Percentiles rank a stretch among this genome's conserved stretches.
These are phyloP conservation scores for Daldinia eschscholtzii DNA, from an alignment of 2,329 filamentous ascomycete genomes.

Conservation along the genomic window DNA sequence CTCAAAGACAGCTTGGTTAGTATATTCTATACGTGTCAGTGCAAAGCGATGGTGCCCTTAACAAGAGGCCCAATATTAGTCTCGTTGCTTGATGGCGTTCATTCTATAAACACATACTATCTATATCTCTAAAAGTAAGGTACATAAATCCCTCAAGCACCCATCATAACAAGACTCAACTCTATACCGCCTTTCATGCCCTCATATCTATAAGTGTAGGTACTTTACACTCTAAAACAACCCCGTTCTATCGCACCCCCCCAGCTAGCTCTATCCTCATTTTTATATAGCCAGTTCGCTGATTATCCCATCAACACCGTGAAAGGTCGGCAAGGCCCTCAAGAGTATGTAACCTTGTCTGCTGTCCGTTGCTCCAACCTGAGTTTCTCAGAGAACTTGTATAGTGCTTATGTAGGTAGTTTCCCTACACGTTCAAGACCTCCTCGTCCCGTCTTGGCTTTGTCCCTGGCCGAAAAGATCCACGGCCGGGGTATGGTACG, in stretches of 20 bases:
- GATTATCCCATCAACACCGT: background rate
- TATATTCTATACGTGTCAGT: too few relatives aligned
- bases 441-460: conserved; percentile 3
- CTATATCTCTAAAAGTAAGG: background rate
- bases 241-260: background rate
- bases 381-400: background rate
- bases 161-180: background rate
- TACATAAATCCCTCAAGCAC: background rate
- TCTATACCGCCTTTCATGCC: background rate
- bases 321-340: too few relatives aligned
- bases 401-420: background rate
- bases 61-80: too few relatives aligned
- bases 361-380: background rate
- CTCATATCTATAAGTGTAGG: background rate
- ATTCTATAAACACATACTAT: background rate
- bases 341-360: background rate
- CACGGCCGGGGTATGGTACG: conserved; percentile 26
- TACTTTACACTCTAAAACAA: background rate
- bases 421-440: background rate
- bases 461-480: conserved; percentile 14
- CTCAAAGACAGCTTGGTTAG: too few relatives aligned
- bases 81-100: background rate
- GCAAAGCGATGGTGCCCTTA: too few relatives aligned
- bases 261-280: background rate
- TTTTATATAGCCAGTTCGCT: background rate